phyloP scores from a whole-genome alignment of 169 alveolate genomes.

The Amoebophrya sp. region DNA sequence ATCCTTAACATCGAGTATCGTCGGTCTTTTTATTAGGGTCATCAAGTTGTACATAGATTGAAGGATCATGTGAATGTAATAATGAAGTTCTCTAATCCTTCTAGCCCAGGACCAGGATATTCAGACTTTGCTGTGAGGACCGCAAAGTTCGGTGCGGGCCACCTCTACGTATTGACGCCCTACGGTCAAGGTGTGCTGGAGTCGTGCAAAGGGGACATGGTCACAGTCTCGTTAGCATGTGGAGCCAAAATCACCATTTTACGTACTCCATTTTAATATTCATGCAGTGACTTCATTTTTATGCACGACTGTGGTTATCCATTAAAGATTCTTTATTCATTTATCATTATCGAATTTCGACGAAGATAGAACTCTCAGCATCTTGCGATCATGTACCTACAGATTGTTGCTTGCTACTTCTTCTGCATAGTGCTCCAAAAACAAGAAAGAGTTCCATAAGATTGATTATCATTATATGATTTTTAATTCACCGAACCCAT shows the following conservation, averaged over 20 bases:
- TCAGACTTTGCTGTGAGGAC: not conserved
- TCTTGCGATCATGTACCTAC: not conserved
- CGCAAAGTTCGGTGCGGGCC: not conserved
- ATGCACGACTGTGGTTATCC: no score
- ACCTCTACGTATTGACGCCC: not conserved
- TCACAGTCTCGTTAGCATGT: not conserved
- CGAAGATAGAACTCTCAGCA: not conserved
- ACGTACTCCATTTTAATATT: no score
- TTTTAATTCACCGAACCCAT: not conserved
- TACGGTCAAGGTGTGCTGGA: not conserved
- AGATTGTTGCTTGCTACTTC: not conserved
- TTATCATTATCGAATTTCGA: not conserved
- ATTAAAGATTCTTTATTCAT: no score
- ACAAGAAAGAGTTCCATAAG: not conserved
- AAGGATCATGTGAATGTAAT: no score
- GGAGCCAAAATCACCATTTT: not conserved
- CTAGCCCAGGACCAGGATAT: no score
- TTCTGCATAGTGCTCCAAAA: not conserved
- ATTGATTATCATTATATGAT: not conserved
- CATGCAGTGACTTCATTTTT: no score
- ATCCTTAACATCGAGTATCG: no score
- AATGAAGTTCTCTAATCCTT: no score
- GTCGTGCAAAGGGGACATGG: not conserved
- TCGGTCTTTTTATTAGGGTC: no score
- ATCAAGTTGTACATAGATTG: no score